Evolutionary conservation across 2,329 filamentous ascomycete species (phyloP).

Genomic region (Fusarium humuli): DNA sequence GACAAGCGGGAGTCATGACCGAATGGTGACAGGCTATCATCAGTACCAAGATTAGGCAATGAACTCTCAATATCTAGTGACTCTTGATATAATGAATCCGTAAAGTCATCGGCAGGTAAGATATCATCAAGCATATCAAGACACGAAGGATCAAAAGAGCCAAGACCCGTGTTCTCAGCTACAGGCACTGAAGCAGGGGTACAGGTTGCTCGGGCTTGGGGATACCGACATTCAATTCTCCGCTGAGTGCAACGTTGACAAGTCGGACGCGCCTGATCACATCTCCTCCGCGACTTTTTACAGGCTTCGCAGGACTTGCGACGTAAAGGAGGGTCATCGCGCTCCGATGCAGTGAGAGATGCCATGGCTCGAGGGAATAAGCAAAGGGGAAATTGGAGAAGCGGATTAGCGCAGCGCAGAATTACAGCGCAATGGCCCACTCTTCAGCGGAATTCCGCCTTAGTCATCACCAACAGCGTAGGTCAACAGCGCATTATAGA

Average conservation of each 20-base stretch:
- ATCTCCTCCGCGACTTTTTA: background rate
- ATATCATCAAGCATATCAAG: background rate
- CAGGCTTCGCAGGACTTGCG: constrained; percentile 12
- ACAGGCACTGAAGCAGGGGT: background rate
- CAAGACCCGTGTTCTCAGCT: background rate
- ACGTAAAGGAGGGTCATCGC: background rate
- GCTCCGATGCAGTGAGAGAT: background rate
- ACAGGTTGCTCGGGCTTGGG: background rate
- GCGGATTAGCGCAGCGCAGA: constrained; percentile 2
- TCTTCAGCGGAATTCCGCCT: constrained; percentile 12
- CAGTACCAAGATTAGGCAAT: background rate
- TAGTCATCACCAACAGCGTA: background rate
- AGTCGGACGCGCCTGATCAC: background rate
- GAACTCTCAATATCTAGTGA: background rate
- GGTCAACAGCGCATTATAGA: background rate
- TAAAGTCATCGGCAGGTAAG: background rate
- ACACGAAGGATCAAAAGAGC: background rate
- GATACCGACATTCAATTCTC: constrained; percentile 5
- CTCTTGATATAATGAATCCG: background rate
- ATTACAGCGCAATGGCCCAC: background rate
- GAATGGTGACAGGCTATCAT: background rate
- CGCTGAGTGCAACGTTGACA: constrained; percentile 8
- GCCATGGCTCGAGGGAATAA: background rate
- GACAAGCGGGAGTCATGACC: rapidly evolving
- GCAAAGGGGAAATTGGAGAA: background rate